phyloP scores from a whole-genome alignment of 2,329 filamentous ascomycete genomes.

The Botryotinia narcissicola region DNA sequence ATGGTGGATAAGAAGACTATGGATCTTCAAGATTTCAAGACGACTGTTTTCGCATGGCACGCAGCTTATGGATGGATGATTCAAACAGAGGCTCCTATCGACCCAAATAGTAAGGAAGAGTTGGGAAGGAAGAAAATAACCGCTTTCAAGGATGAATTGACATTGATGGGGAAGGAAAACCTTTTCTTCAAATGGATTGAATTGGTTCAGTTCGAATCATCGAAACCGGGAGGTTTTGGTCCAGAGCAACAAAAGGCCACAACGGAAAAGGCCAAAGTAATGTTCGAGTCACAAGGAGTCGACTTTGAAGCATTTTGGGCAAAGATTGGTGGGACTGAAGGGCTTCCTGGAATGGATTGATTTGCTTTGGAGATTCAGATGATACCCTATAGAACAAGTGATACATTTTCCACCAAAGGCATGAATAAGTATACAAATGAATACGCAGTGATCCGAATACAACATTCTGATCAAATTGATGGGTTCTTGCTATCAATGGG shows the following conservation, averaged over 20 bases:
- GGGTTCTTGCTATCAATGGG: not conserved
- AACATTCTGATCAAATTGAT: not conserved
- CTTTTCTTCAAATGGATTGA: constrained; percentile 93
- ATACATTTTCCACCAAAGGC: not conserved
- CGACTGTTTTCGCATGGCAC: constrained; percentile 66
- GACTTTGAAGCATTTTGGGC: constrained; percentile 80
- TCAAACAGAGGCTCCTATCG: constrained; percentile 57
- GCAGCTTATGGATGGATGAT: constrained; percentile 69
- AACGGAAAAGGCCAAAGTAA: constrained; percentile 68
- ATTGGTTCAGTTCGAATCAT: constrained; percentile 83
- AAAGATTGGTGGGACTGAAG: constrained; percentile 62
- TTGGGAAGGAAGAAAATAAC: constrained; percentile 71
- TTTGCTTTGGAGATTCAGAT: not conserved
- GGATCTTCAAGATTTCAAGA: constrained; percentile 65
- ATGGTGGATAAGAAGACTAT: constrained; percentile 63
- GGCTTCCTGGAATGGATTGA: constrained; percentile 50
- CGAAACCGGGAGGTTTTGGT: constrained; percentile 74
- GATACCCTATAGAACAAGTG: constrained; percentile 16
- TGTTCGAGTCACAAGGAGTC: constrained; percentile 74
- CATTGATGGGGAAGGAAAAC: constrained; percentile 76
- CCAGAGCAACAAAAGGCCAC: constrained; percentile 68
- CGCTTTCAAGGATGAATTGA: constrained; percentile 73
- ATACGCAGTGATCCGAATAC: not conserved
- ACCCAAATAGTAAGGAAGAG: constrained; percentile 53
- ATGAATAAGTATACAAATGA: not conserved